Evolutionary conservation across 2,329 filamentous ascomycete genomes (phyloP), one percentile per base, ranked within the genome.

Genomic region (Cladosporium sp.): DNA sequence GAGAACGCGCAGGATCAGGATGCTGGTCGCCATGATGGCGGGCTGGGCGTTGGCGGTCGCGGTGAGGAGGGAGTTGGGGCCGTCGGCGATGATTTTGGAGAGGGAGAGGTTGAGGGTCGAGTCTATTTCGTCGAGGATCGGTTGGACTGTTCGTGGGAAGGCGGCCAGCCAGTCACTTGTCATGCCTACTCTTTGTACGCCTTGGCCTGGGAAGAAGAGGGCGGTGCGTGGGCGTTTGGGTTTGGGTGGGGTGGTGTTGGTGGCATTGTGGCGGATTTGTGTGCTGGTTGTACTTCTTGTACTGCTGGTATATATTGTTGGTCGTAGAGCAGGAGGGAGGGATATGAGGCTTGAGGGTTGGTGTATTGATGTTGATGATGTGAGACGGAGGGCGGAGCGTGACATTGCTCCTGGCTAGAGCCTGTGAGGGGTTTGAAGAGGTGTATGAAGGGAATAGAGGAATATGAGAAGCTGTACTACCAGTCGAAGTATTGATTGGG

Each of bases 1-100:
- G 56, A 97, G 78, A 54, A 96, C 84, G 50, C 88, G 85, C 49
- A 96, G 78, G 64, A 96, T 95, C 53, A 96, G 80, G 64, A 96
- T 84, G 22, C 89, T 95, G 3, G 89, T 93, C 12, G 90, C 89
- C 89, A 97, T 95, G 69, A 96, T 96, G 61, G 92, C 91, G 1
- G 92, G 92, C 69, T 97, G 92, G 3, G 92, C 88, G 66, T 95
- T 91, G 57, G 87, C 82, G 4, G 92, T 96, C 51, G 82, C 80
- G 36, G 88, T 95, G 50, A 97, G 81, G 45, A 78, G 72, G 50
- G 82, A 83, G 60, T 87, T 88, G 1, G 92, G 88, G 0, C 92
- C 91, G 22, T 88, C 76, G 53, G 85, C 83, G 60, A 96, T 96
- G 53, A 92, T 78, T 20, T 78, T 76, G 34, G 88, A 90, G 51